phyloP scores from a whole-genome alignment of 257 asterid genomes.

The Solanum rostratum region DNA sequence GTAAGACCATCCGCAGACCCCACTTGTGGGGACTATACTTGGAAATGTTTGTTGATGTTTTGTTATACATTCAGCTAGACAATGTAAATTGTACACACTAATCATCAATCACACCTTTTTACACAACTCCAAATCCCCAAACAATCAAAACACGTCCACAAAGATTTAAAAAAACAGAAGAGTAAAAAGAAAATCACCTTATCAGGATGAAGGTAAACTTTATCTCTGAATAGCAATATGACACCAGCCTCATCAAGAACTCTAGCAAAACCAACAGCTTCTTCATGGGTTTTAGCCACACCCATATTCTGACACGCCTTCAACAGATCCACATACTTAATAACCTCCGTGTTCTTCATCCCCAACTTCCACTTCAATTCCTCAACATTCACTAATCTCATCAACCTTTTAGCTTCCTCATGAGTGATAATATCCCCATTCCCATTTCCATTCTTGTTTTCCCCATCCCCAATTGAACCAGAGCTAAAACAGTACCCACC shows the following conservation, averaged over 20 bases:
- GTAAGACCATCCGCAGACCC: neutral
- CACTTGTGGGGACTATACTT: no score
- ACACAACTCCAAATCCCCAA: neutral
- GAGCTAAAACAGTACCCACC: conserved; percentile 12
- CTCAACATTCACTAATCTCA: conserved; percentile 86
- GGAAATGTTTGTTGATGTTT: neutral
- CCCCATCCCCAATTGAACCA: conserved; percentile 3
- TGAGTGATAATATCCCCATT: conserved; percentile 25
- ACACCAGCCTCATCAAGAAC: conserved; percentile 93
- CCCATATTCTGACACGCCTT: conserved; percentile 57
- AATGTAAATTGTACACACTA: neutral
- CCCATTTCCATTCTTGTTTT: neutral
- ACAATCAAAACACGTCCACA: neutral
- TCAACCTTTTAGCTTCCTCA: conserved; percentile 75
- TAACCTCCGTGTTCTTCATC: conserved; percentile 57
- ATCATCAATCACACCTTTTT: neutral
- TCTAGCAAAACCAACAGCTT: conserved; percentile 72
- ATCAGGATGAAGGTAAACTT: conserved; percentile 82
- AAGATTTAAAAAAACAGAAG: neutral
- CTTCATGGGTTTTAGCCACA: conserved; percentile 50
- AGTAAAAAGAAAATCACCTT: conserved; percentile 29
- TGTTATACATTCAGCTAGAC: neutral
- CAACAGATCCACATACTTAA: conserved; percentile 51
- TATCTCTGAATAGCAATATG: conserved; percentile 71
- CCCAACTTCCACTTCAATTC: conserved; percentile 65